Conservation (phyloP, 345 rosid species). For the Gossypium turneri region DNA sequence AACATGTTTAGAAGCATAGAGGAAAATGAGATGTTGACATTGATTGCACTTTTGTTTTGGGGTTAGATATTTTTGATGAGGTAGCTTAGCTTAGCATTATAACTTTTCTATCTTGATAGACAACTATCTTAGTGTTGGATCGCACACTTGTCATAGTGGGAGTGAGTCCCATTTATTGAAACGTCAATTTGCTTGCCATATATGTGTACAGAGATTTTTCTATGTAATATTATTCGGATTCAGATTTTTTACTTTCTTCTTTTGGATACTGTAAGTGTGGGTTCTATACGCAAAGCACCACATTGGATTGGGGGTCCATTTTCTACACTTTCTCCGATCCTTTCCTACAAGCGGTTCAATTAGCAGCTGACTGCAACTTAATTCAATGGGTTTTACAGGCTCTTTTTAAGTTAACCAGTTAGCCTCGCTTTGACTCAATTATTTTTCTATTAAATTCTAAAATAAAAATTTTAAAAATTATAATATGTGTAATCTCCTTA, state of each 20-base stretch:
- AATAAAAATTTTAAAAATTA: no score
- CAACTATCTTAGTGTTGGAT: background rate
- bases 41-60: slow-evolving; percentile 1
- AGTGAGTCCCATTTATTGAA: background rate
- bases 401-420: no score
- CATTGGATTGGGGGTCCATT: background rate
- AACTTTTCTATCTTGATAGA: background rate
- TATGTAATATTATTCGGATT: background rate
- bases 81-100: background rate
- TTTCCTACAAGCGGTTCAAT: background rate
- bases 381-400: no score
- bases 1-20: background rate
- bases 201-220: background rate
- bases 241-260: background rate
- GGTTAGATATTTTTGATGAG: background rate
- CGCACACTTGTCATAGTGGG: slow-evolving; percentile 16
- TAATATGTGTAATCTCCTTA: no score
- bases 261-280: background rate
- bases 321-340: background rate
- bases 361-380: background rate
- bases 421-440: no score
- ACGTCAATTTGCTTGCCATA: background rate
- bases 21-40: background rate
- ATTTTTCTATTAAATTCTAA: no score
- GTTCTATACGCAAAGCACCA: slow-evolving; percentile 10